Evolutionary conservation across 2,329 filamentous ascomycete species (phyloP), one percentile per base, ranked within the genome.

Genomic region (Claviceps sp.): DNA sequence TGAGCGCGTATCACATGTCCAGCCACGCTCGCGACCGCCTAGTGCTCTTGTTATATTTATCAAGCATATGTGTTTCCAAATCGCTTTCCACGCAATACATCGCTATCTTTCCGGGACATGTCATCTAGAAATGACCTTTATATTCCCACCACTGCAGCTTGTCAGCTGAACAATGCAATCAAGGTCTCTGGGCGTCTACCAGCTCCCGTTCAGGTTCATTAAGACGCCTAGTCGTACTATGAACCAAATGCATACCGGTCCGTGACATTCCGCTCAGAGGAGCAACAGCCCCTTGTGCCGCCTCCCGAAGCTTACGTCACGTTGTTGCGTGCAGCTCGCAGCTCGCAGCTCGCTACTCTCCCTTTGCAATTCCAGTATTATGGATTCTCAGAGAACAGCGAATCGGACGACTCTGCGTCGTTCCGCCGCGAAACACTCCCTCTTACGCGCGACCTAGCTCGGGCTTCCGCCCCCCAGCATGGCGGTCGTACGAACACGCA

Each of bases 51-150:
- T 20, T 16, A n/a, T 38, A 41, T 38, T 47, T 2, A 47, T 34
- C 14, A 42, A 42, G 36, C 44, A 51, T 13, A 24, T 42, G 54
- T 50, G 3, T 52, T 47, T 47, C 9, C 22, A 56, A 47, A 46
- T 48, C 47, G 47, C 47, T 45, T 45, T 42, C 38, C 48, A 44
- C 20, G 26, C 18, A 48, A 46, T 46, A 48, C 26, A 42, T 46
- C 37, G 26, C 54, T 52, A 44, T 20, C 43, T 43, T 20, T 18
- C n/a, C 30, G 9, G 30, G 14, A 47, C 24, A 37, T 42, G 26
- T 24, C 52, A 30, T 43, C 49, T 37, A 34, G 36, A 38, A 52
- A 53, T 38, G 49, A 40, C 43, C 47, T 34, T 47, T 38, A 24
- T 38, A 13, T 13, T 37, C 30, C 24, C 43, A 30, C 22, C 22